Percentiles rank a stretch among this genome's conserved stretches.
Evolutionary conservation across 495 filamentous ascomycete species (phyloP).

Genomic region (Glarea lozoyensis): DNA sequence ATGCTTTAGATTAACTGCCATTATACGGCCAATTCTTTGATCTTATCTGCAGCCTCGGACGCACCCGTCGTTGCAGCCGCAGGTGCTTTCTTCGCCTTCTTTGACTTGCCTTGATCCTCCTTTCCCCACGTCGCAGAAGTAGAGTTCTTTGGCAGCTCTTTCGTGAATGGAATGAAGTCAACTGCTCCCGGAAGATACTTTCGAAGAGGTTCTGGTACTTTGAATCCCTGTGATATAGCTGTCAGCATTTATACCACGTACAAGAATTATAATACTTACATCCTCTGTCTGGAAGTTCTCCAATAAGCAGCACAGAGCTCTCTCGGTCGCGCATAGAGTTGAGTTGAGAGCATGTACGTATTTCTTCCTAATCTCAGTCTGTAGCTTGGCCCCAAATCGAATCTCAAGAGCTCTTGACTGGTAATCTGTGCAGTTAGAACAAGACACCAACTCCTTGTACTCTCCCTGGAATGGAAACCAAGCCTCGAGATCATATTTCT

Average conservation of each 20-base stretch:
- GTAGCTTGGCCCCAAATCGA: conserved; percentile 68
- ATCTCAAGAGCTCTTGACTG: conserved; percentile 85
- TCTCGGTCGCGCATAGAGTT: conserved; percentile 86
- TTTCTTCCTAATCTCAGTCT: conserved; percentile 73
- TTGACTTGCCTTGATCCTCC: conserved; percentile 29
- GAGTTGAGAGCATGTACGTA: conserved; percentile 93
- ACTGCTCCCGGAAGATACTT: conserved; percentile 89
- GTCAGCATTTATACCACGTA: conserved; percentile 6
- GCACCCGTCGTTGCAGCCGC: not conserved
- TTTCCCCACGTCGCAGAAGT: conserved; percentile 52
- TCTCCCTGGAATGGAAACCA: conserved; percentile 96
- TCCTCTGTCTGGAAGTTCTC: conserved; percentile 95
- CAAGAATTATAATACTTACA: conserved; percentile 33
- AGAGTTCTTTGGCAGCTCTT: conserved; percentile 68
- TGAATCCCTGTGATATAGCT: conserved; percentile 51
- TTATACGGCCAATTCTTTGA: conserved; percentile 21
- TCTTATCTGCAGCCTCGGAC: conserved; percentile 12
- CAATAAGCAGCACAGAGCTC: conserved; percentile 87
- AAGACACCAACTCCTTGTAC: conserved; percentile 95
- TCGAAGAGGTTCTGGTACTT: conserved; percentile 75
- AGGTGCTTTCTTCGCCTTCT: conserved; percentile 25
- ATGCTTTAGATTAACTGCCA: too few species aligned
- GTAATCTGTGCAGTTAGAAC: conserved; percentile 95
- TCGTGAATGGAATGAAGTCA: conserved; percentile 80
- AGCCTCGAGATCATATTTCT: conserved; percentile 94